A percentile compares a stretch with the other conserved stretches of the same genome.
Conservation (phyloP, 2,329 filamentous ascomycete genomes). For the Thermochaetoides dissita region DNA sequence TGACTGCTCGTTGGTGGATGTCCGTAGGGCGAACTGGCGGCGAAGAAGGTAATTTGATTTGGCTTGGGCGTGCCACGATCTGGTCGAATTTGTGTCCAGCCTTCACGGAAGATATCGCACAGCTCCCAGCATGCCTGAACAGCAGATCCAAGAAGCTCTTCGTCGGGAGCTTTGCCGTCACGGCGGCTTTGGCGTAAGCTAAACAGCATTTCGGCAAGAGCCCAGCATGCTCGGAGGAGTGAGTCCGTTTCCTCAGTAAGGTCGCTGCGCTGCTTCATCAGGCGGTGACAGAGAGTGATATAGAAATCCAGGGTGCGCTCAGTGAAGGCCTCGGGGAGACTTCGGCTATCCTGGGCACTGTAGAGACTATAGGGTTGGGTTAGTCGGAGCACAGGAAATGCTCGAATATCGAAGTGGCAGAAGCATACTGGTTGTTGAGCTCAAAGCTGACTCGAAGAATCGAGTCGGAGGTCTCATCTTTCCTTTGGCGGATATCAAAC, state of each 20-base stretch:
- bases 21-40: conserved; percentile 27
- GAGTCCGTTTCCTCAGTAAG: conserved; percentile 71
- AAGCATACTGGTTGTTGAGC: conserved; percentile 68
- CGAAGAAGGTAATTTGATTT: conserved; percentile 60
- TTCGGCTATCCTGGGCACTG: conserved; percentile 70
- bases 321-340: conserved; percentile 70
- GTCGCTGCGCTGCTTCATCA: conserved; percentile 87
- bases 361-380: conserved; percentile 45
- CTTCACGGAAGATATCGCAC: conserved; percentile 82
- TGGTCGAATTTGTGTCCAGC: conserved; percentile 78
- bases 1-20: conserved; percentile 9
- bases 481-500: conserved; percentile 69
- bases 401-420: not conserved
- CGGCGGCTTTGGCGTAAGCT: conserved; percentile 70
- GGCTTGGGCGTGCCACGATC: conserved; percentile 76
- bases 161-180: conserved; percentile 59
- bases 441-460: conserved; percentile 87
- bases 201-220: conserved; percentile 83
- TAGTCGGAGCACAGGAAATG: conserved; percentile 8
- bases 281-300: conserved; percentile 76
- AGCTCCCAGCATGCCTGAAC: conserved; percentile 92
- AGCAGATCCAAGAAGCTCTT: conserved; percentile 73
- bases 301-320: conserved; percentile 91
- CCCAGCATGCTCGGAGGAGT: conserved; percentile 75
- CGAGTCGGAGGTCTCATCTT: conserved; percentile 70